Percentiles rank a stretch among this genome's conserved stretches.
phyloP scores from a whole-genome alignment of 768 basidiomycete genomes.

The Lepiota venenata region DNA sequence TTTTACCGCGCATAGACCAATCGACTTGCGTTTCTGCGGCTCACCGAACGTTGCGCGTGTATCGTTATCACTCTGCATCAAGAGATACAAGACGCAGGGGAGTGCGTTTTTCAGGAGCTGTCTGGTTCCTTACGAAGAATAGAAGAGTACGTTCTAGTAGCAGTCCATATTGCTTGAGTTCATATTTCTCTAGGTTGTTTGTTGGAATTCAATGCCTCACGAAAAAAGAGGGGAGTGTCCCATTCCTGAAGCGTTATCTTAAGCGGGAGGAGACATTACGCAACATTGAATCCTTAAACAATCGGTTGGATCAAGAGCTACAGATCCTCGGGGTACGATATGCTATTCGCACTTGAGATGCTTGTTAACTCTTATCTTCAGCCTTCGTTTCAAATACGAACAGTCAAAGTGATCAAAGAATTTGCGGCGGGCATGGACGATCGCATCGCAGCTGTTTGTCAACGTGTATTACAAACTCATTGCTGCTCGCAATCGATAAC shows the following conservation, averaged over 20 bases:
- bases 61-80: constrained; percentile 60
- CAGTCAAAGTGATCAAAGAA: constrained; percentile 45
- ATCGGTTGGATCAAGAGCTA: constrained; percentile 53
- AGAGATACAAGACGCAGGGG: constrained; percentile 59
- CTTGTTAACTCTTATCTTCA: constrained; percentile 11
- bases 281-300: constrained; percentile 50
- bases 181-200: constrained; percentile 31
- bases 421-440: constrained; percentile 27
- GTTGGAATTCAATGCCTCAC: constrained; percentile 46
- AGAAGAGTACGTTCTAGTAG: constrained; percentile 32
- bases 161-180: not conserved
- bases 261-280: constrained; percentile 65
- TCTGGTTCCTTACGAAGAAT: constrained; percentile 46
- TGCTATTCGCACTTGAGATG: not conserved
- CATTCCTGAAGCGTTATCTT: constrained; percentile 78
- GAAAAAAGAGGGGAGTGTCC: constrained; percentile 54
- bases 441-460: constrained; percentile 37
- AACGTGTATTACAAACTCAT: constrained; percentile 30
- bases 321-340: constrained; percentile 49
- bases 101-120: constrained; percentile 45
- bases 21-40: constrained; percentile 60
- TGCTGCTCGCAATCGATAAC: constrained; percentile 22
- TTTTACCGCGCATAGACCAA: constrained; percentile 48
- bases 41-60: constrained; percentile 71
- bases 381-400: constrained; percentile 40